Evolutionary conservation across 495 filamentous ascomycete genomes (phyloP).

Genomic region (Penicillium paradoxum): DNA sequence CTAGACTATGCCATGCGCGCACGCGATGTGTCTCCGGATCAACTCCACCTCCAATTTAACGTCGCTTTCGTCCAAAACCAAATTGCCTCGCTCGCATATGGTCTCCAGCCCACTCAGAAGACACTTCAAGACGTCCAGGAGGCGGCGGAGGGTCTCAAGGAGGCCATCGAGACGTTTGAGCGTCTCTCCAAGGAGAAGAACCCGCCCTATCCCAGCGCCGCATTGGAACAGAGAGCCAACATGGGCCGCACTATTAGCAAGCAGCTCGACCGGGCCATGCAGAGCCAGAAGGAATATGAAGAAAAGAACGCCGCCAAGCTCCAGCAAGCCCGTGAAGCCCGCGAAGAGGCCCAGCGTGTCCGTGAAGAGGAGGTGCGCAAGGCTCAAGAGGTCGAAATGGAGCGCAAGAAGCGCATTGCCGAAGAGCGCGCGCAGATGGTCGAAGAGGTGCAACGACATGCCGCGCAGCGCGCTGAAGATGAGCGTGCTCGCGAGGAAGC

Average conservation of each 20-base stretch:
- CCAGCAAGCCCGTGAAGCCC: slow-evolving; percentile 63
- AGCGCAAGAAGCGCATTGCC: slow-evolving; percentile 69
- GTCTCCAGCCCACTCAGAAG: slow-evolving; percentile 66
- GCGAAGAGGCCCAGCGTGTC: slow-evolving; percentile 68
- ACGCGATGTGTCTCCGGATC: slow-evolving; percentile 69
- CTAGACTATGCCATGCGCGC: slow-evolving; percentile 88
- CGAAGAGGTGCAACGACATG: slow-evolving; percentile 67
- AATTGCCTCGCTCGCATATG: slow-evolving; percentile 75
- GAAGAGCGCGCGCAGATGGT: slow-evolving; percentile 76
- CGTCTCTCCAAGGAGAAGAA: slow-evolving; percentile 76
- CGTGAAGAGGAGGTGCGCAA: slow-evolving; percentile 68
- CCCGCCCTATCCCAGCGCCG: slow-evolving; percentile 83
- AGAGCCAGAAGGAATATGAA: slow-evolving; percentile 86
- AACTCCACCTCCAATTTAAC: slow-evolving; percentile 92
- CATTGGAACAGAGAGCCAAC: slow-evolving; percentile 90
- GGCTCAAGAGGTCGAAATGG: slow-evolving; percentile 59
- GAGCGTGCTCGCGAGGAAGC: slow-evolving; percentile 63
- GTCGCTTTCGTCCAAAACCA: slow-evolving; percentile 96
- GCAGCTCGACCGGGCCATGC: slow-evolving; percentile 79
- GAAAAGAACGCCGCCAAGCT: slow-evolving; percentile 85
- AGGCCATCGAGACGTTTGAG: slow-evolving; percentile 76
- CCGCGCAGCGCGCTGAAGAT: slow-evolving; percentile 65
- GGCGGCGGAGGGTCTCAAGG: slow-evolving; percentile 78
- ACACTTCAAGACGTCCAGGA: slow-evolving; percentile 72
- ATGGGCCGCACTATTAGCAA: slow-evolving; percentile 94